These are phyloP conservation scores for Trichoderma harzianum DNA, from an alignment of 2,329 filamentous ascomycete genomes.

Conservation along the genomic window DNA sequence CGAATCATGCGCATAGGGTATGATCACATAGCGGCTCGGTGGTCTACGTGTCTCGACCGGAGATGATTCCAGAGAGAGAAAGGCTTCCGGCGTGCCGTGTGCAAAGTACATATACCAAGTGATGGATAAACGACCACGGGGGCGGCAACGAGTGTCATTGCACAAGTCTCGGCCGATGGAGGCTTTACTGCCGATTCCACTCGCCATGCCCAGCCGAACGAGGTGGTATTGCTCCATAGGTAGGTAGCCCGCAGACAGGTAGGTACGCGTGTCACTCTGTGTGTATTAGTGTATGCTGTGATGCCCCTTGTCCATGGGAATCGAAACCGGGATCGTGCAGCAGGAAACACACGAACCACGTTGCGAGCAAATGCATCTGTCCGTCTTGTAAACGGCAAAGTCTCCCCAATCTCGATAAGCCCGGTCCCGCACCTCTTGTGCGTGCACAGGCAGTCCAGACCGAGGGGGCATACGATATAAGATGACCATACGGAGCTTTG, in stretches of 20 bases:
- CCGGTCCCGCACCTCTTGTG: neutral
- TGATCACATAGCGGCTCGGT: neutral
- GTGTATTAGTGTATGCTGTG: neutral
- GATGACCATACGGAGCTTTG: neutral
- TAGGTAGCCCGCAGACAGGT: neutral
- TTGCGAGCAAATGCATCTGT: neutral
- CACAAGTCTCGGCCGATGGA: neutral
- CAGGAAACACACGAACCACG: constrained; percentile 1
- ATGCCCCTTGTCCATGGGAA: neutral
- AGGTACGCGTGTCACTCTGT: neutral
- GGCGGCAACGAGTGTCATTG: neutral
- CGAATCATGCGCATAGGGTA: neutral
- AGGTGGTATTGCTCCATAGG: neutral
- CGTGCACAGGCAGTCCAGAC: neutral
- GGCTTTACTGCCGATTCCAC: neutral
- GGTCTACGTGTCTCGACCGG: neutral
- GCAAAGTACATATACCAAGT: neutral
- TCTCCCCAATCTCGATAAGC: constrained; percentile 1
- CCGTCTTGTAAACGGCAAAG: neutral
- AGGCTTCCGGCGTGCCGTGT: neutral
- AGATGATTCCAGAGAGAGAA: constrained; percentile 4
- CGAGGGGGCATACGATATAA: neutral
- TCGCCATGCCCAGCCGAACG: neutral
- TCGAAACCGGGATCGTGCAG: constrained; percentile 12
- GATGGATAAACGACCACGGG: neutral